Evolutionary conservation across 805 yeast genomes (phyloP).

Genomic region (Candida maesae): DNA sequence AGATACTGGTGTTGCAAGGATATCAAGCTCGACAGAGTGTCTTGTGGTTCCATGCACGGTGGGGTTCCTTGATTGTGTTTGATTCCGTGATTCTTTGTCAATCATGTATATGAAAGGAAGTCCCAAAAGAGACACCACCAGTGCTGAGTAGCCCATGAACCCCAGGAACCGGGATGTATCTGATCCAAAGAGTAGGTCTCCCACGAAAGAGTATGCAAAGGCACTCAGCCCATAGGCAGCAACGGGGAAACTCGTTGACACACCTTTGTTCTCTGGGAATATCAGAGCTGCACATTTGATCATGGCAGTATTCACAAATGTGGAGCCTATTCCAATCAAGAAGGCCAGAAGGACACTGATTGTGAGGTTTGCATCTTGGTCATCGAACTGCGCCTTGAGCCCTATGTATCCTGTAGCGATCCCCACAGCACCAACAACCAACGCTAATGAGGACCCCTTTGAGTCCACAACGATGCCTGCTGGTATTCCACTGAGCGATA

Average conservation of each 20-base stretch:
- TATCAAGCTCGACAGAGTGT: conserved; percentile 19
- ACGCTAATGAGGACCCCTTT: conserved; percentile 52
- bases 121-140: conserved; percentile 40
- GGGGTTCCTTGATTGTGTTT: background rate
- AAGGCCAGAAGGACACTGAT: conserved; percentile 46
- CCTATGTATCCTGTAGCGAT: conserved; percentile 55
- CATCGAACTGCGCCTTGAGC: conserved; percentile 47
- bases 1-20: background rate
- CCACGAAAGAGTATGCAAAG: conserved; percentile 55
- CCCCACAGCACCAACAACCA: conserved; percentile 45
- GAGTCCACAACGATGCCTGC: conserved; percentile 64
- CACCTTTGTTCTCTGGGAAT: conserved; percentile 64
- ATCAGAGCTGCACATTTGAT: conserved; percentile 71
- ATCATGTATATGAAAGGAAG: conserved; percentile 39
- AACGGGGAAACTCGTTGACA: conserved; percentile 73
- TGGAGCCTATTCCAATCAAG: conserved; percentile 65
- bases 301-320: conserved; percentile 58
- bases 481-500: conserved; percentile 60
- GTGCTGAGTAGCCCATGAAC: conserved; percentile 40
- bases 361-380: conserved; percentile 34
- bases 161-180: conserved; percentile 48
- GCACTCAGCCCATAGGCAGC: conserved; percentile 77
- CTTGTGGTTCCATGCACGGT: conserved; percentile 1
- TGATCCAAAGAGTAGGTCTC: conserved; percentile 49
- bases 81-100: conserved; percentile 14